A percentile compares a stretch with the other conserved stretches of the same genome.
Evolutionary conservation across 2,329 filamentous ascomycete species (phyloP).

Genomic region (Albifimbria verrucaria): DNA sequence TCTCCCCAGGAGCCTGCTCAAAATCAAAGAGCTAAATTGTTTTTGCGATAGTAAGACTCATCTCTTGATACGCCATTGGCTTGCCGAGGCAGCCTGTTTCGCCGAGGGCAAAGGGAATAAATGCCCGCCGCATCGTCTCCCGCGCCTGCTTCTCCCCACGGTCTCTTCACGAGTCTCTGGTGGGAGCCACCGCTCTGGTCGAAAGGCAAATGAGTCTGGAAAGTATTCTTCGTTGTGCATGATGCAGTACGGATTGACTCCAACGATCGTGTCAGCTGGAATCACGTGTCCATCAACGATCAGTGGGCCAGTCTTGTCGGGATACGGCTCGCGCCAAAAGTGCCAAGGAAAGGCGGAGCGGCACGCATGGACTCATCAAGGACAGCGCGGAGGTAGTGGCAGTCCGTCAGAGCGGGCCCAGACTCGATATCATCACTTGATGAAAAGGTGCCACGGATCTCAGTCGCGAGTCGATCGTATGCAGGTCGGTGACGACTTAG

Average conservation of each 20-base stretch:
- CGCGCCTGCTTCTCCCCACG: not conserved
- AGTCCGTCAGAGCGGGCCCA: not conserved
- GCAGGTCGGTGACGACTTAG: not conserved
- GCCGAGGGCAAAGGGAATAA: slow-evolving; percentile 5
- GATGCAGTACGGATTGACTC: slow-evolving; percentile 4
- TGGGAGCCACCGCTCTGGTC: slow-evolving; percentile 6
- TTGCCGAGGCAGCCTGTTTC: slow-evolving; percentile 6
- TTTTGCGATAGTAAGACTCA: slow-evolving; percentile 5
- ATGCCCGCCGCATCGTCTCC: slow-evolving; percentile 4
- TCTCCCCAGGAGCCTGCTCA: slow-evolving; percentile 1
- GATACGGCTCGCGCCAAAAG: slow-evolving; percentile 8
- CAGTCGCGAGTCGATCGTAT: not conserved
- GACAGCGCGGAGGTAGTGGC: slow-evolving; percentile 5
- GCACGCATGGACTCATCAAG: slow-evolving; percentile 9
- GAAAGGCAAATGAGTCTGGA: slow-evolving; percentile 5
- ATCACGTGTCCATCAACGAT: slow-evolving; percentile 3
- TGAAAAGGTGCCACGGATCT: not conserved
- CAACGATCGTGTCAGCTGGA: slow-evolving; percentile 6
- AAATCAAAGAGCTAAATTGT: slow-evolving; percentile 10
- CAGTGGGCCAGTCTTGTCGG: not conserved
- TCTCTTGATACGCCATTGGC: slow-evolving; percentile 7
- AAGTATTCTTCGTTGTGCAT: slow-evolving; percentile 9
- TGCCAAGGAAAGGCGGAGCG: slow-evolving; percentile 2
- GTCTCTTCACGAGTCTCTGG: no score
- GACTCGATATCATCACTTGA: not conserved